Conservation (phyloP, 2,329 filamentous ascomycete species). For the Fusarium sp. region DNA sequence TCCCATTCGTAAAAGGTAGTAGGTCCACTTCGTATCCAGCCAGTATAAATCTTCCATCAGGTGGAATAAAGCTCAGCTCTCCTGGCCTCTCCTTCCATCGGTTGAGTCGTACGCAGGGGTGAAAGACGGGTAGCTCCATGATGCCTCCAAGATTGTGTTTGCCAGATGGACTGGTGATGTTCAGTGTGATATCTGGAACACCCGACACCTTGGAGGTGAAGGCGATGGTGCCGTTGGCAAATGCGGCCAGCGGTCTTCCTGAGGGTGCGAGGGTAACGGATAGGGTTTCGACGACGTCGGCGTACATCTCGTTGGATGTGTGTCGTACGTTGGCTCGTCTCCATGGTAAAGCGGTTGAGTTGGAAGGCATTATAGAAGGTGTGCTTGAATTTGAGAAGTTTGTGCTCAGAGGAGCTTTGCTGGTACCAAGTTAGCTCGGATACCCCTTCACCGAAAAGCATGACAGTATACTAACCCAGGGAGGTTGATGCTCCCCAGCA, state of each 20-base stretch:
- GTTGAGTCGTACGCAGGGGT: constrained; percentile 92
- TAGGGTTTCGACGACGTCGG: constrained; percentile 92
- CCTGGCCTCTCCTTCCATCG: constrained; percentile 90
- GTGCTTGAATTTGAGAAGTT: constrained; percentile 54
- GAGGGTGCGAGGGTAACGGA: constrained; percentile 90
- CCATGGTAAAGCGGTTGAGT: constrained; percentile 79
- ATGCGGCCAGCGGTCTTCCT: constrained; percentile 84
- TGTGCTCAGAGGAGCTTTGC: constrained; percentile 55
- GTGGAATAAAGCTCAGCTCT: constrained; percentile 94
- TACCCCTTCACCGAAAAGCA: not conserved
- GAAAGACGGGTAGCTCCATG: constrained; percentile 91
- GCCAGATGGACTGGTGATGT: constrained; percentile 82
- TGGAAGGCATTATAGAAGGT: constrained; percentile 57
- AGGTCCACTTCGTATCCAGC: constrained; percentile 95
- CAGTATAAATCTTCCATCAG: constrained; percentile 92
- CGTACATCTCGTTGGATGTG: constrained; percentile 96
- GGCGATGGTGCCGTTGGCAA: constrained; percentile 90
- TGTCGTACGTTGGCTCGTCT: constrained; percentile 90
- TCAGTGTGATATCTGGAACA: constrained; percentile 87
- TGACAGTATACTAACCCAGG: constrained; percentile 67
- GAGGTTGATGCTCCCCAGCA: constrained; percentile 87
- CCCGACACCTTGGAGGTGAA: constrained; percentile 97
- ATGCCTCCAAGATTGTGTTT: constrained; percentile 78
- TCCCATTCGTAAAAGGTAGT: constrained; percentile 74
- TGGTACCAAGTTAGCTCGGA: constrained; percentile 41